Evolutionary conservation across 75 land plant species (phyloP), one percentile per base, ranked within the genome.

Genomic region (Larix kaempferi): DNA sequence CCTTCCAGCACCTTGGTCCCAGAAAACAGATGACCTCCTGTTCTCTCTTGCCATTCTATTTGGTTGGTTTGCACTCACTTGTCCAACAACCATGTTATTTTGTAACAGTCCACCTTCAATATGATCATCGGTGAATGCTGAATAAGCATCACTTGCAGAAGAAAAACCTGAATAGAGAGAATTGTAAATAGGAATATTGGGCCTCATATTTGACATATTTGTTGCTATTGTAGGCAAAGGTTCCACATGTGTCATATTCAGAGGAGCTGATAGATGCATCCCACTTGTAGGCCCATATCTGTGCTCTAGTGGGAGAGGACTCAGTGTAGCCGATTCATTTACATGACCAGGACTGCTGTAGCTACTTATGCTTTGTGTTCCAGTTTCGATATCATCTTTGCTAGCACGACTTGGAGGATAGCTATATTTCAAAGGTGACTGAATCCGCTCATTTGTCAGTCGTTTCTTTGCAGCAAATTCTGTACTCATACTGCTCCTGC

Each of bases 1-100:
- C 59, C 90, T 86, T 6, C 90, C 90, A 49, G 87, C 90, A 61
- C 76, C 87, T 56, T 79, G 87, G 77, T 86, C 89, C 93, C 94
- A 91, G 60, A 87, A 82, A 35, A 91, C 90, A 1, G 93, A 76
- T 21, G 85, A 64, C 59, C 80, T 81, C n/a, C 56, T 37, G 59
- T 56, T 82, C 26, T 78, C 87, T 62, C 80, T 59, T 33, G 33
- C 67, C 57, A 74, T 62, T 52, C 25, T 26, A 21, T 19, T 67
- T 2, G 74, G 19, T 23, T 77, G 76, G 76, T 27, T 74, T 14
- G 76, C n/a, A 17, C 10, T 29, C 58, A 25, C 80, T 39, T 44
- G 79, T 59, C 57, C 59, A 21, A 29, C n/a, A 44, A 21, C 15
- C 65, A 41, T 73, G 81, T 56, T 78, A 29, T 41, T 82, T 78